Evolutionary conservation across 1,139 yeast genomes (phyloP).

Genomic region (Casaregolazyma lundiana): DNA sequence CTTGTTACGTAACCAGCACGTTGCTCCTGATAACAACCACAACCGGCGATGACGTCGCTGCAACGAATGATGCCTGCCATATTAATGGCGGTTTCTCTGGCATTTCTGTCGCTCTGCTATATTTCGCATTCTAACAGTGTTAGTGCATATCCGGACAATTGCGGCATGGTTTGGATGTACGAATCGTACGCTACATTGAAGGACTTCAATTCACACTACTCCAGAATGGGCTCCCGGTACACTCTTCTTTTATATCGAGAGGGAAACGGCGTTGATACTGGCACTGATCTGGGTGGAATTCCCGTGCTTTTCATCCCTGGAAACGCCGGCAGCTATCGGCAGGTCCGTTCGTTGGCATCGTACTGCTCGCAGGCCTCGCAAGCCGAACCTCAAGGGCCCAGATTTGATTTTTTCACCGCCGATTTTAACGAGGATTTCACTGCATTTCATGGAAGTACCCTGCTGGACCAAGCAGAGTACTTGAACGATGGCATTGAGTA

Average conservation of each 20-base stretch:
- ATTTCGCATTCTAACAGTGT: neutral
- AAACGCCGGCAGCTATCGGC: conserved; percentile 91
- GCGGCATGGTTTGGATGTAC: conserved; percentile 15
- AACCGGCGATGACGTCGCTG: neutral
- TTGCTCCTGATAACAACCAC: no score
- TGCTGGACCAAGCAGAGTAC: conserved; percentile 93
- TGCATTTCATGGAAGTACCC: conserved; percentile 92
- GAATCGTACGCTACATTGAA: conserved; percentile 19
- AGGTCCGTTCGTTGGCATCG: conserved; percentile 89
- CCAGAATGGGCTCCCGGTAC: conserved; percentile 73
- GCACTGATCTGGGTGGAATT: conserved; percentile 53
- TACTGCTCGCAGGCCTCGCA: conserved; percentile 52
- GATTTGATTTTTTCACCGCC: conserved; percentile 61
- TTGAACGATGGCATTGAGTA: conserved; percentile 80
- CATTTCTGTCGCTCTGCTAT: neutral
- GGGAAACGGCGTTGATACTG: conserved; percentile 41
- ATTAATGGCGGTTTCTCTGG: neutral
- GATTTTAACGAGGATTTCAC: conserved; percentile 96
- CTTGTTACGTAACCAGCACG: no score
- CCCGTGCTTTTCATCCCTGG: conserved; percentile 96
- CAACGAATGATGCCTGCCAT: no score
- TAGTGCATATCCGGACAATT: conserved; percentile 9
- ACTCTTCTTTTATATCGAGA: conserved; percentile 77
- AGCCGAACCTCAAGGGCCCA: conserved; percentile 24
- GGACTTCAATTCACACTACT: conserved; percentile 60